phyloP scores from a whole-genome alignment of 1,284 basidiomycete species.

The Pascua guehoae region DNA sequence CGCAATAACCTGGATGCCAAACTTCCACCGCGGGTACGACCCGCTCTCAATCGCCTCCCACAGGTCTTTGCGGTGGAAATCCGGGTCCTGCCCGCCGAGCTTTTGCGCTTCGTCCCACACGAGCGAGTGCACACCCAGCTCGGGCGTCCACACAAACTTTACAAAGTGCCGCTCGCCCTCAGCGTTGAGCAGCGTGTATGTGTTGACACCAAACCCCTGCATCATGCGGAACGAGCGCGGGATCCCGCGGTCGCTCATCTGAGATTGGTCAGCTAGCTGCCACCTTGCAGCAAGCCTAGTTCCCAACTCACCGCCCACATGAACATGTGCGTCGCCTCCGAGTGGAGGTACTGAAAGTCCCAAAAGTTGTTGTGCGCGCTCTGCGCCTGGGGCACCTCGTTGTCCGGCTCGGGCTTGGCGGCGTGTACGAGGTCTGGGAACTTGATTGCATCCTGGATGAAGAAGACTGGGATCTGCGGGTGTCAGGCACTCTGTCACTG shows the following conservation, averaged over 20 bases:
- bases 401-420: conserved; percentile 61
- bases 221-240: conserved; percentile 80
- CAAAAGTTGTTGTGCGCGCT: conserved; percentile 68
- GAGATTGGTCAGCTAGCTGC: conserved; percentile 52
- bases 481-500: background rate
- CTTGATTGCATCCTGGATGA: conserved; percentile 75
- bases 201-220: conserved; percentile 64
- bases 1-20: conserved; percentile 67
- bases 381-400: conserved; percentile 57
- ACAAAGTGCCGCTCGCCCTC: conserved; percentile 68
- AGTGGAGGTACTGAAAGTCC: conserved; percentile 61
- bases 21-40: conserved; percentile 66
- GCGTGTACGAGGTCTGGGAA: conserved; percentile 79
- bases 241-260: conserved; percentile 72
- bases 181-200: conserved; percentile 56
- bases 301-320: conserved; percentile 45
- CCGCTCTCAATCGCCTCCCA: conserved; percentile 62
- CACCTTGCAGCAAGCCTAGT: no score
- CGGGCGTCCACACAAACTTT: conserved; percentile 79
- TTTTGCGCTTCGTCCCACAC: conserved; percentile 84
- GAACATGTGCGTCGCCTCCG: conserved; percentile 64
- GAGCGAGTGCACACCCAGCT: conserved; percentile 68
- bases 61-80: conserved; percentile 76
- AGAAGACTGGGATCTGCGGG: conserved; percentile 68
- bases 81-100: conserved; percentile 62